phyloP scores from a whole-genome alignment of 2,329 filamentous ascomycete genomes.

The Fusarium armeniacum region DNA sequence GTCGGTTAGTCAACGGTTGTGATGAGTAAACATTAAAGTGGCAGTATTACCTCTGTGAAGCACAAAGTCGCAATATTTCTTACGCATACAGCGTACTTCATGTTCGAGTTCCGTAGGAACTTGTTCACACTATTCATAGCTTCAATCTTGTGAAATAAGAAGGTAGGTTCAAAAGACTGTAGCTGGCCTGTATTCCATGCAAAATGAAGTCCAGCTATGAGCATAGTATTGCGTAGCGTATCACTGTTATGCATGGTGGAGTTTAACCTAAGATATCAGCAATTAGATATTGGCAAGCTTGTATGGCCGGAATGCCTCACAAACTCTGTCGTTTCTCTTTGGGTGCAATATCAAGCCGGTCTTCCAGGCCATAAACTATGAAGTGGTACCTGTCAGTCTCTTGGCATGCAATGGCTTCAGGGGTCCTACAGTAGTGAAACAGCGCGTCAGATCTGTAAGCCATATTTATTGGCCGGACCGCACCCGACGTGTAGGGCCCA shows the following conservation, averaged over 20 bases:
- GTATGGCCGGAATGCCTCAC: neutral
- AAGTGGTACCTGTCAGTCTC: neutral
- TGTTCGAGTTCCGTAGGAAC: slow-evolving; percentile 1
- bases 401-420: accelerated
- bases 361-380: slow-evolving; percentile 15
- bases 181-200: slow-evolving; percentile 38
- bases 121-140: slow-evolving; percentile 35
- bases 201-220: slow-evolving; percentile 44
- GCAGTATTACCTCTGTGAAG: slow-evolving; percentile 34
- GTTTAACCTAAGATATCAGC: slow-evolving; percentile 13
- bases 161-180: slow-evolving; percentile 32
- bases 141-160: slow-evolving; percentile 45
- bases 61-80: slow-evolving; percentile 41
- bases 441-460: slow-evolving; percentile 44
- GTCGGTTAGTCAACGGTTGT: accelerated
- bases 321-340: slow-evolving; percentile 16
- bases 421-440: slow-evolving; percentile 41
- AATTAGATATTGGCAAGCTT: accelerated
- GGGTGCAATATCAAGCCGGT: slow-evolving; percentile 6
- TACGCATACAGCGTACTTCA: slow-evolving; percentile 15
- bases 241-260: slow-evolving; percentile 21
- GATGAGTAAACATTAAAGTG: accelerated
- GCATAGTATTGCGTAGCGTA: slow-evolving; percentile 38
- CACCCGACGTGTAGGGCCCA: slow-evolving; percentile 10
- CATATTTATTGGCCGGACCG: slow-evolving; percentile 32